phyloP scores from a whole-genome alignment of 192 early-diverging fungal species.

The Allomyces macrogynus region DNA sequence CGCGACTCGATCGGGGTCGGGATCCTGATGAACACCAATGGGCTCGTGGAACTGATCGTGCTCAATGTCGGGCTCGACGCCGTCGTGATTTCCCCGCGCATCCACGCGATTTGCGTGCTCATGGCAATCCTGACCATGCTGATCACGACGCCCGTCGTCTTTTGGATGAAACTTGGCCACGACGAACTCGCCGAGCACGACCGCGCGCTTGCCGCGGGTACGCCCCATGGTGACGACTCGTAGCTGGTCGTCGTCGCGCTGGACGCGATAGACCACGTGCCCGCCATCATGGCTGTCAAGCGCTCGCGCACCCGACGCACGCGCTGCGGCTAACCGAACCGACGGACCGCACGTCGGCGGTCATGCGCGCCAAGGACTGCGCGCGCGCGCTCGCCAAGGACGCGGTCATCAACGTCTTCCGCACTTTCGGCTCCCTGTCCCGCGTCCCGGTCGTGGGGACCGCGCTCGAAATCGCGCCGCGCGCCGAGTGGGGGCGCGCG shows the following conservation, averaged over 20 bases:
- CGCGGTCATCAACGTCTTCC: constrained; percentile 59
- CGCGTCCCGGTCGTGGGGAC: constrained; percentile 34
- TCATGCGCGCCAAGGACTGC: constrained; percentile 55
- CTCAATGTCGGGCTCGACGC: constrained; percentile 80
- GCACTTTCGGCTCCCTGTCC: constrained; percentile 58
- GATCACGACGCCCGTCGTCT: constrained; percentile 60
- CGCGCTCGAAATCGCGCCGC: constrained; percentile 32
- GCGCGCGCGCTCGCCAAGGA: constrained; percentile 40
- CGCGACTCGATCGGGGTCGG: constrained; percentile 72
- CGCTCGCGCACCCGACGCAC: constrained; percentile 22
- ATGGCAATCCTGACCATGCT: constrained; percentile 77
- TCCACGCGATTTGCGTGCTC: constrained; percentile 55
- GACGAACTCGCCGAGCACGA: constrained; percentile 24
- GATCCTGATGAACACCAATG: constrained; percentile 88
- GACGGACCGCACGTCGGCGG: constrained; percentile 54
- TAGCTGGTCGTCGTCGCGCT: constrained; percentile 31
- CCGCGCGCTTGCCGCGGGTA: constrained; percentile 9
- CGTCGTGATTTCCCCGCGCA: constrained; percentile 6
- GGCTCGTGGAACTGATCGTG: constrained; percentile 86
- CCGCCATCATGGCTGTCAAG: constrained; percentile 47
- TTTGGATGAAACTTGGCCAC: constrained; percentile 47
- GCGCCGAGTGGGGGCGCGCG: constrained; percentile 45
- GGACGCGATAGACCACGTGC: constrained; percentile 40
- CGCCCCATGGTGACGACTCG: constrained; percentile 3
- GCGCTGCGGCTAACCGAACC: constrained; percentile 64